A percentile compares a stretch with the other conserved stretches of the same genome.
Evolutionary conservation across 768 basidiomycete genomes (phyloP).

Genomic region (Solioccasus polychromus): DNA sequence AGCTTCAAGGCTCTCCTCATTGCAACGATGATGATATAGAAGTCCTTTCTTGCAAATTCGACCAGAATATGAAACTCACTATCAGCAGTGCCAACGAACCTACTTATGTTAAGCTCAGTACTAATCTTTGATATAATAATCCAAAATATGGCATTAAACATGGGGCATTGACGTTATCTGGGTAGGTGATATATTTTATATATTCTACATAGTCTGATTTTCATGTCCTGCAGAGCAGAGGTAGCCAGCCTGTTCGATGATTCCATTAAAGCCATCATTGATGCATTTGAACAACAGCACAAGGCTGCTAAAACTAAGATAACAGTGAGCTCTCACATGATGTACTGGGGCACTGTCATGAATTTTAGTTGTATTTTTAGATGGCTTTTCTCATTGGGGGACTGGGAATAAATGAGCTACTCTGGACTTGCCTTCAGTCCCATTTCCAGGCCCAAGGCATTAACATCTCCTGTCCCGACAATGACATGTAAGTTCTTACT

Average conservation of each 20-base stretch:
- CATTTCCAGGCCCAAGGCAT: constrained; percentile 7
- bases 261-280: constrained; percentile 6
- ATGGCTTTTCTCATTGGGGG: constrained; percentile 15
- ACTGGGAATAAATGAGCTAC: constrained; percentile 1
- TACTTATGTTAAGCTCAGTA: constrained; percentile 6
- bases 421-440: constrained; percentile 8
- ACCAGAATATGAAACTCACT: constrained; percentile 3
- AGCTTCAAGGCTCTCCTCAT: constrained; percentile 4
- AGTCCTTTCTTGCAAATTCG: constrained; percentile 4
- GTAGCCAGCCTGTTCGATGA: constrained; percentile 9
- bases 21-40: constrained; percentile 2
- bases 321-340: background rate
- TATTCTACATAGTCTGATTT: too few relatives aligned
- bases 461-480: constrained; percentile 3
- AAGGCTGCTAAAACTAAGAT: background rate
- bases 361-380: background rate
- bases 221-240: constrained; percentile 5
- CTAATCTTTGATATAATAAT: background rate
- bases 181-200: constrained; percentile 6
- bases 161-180: constrained; percentile 12
- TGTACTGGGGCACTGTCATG: too few relatives aligned
- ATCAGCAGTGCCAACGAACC: constrained; percentile 9
- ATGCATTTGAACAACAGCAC: constrained; percentile 10
- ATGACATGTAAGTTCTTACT: constrained; percentile 8
- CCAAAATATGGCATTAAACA: background rate